phyloP scores from a whole-genome alignment of 495 filamentous ascomycete genomes.

The Bryoglossum gracile region DNA sequence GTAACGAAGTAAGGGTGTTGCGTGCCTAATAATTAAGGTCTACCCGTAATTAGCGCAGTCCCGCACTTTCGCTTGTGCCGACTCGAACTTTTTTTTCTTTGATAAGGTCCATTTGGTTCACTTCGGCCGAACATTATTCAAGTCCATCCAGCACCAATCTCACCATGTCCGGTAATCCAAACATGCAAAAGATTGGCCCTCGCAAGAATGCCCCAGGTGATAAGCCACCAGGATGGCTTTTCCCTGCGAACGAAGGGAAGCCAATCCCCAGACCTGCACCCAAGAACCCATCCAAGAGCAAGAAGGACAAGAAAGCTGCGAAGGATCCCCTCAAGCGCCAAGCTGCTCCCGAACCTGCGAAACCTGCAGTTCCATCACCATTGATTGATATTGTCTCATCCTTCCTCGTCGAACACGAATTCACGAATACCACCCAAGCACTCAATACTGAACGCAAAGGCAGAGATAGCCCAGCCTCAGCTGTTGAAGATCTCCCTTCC shows the following conservation, averaged over 20 bases:
- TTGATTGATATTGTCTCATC: conserved; percentile 57
- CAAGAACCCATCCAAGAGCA: conserved; percentile 9
- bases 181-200: conserved; percentile 24
- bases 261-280: conserved; percentile 2
- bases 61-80: no score
- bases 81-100: conserved; percentile 9
- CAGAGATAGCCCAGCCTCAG: conserved; percentile 29
- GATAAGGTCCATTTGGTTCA: no score
- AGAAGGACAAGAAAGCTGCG: conserved; percentile 20
- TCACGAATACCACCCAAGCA: conserved; percentile 47
- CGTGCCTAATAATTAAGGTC: no score
- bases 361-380: conserved; percentile 41
- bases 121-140: background rate
- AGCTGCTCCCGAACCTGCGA: conserved; percentile 13
- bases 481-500: conserved; percentile 33
- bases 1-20: no score
- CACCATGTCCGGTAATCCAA: conserved; percentile 24
- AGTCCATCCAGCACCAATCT: conserved; percentile 1
- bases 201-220: conserved; percentile 16
- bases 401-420: conserved; percentile 61
- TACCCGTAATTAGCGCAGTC: no score
- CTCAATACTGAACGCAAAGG: conserved; percentile 51
- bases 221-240: conserved; percentile 24
- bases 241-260: conserved; percentile 11
- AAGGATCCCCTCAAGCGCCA: conserved; percentile 20